phyloP scores from a whole-genome alignment of 148 eudicot genomes.

The Salicornia ramosissima region DNA sequence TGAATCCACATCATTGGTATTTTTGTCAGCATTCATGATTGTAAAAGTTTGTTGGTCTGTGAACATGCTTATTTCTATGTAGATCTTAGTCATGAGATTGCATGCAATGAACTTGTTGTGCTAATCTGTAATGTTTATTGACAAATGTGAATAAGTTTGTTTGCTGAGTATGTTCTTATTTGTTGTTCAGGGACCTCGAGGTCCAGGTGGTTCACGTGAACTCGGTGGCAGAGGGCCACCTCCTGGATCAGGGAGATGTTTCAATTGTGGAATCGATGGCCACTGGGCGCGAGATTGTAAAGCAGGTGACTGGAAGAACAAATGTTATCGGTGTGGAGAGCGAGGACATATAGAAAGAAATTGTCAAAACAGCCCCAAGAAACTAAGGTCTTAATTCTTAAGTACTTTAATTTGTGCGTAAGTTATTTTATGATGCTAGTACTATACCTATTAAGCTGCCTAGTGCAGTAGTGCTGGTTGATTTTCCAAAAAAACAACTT shows the following conservation, averaged over 20 bases:
- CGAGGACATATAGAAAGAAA: slow-evolving; percentile 86
- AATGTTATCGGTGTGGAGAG: slow-evolving; percentile 94
- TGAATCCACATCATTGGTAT: too few relatives aligned
- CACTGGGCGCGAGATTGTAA: slow-evolving; percentile 97
- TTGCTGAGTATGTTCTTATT: neutral
- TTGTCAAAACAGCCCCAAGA: slow-evolving; percentile 86
- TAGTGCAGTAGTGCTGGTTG: neutral
- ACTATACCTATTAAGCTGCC: neutral
- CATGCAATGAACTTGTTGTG: too few relatives aligned
- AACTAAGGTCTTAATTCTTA: slow-evolving; percentile 36
- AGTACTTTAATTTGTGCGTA: neutral
- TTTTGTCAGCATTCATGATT: too few relatives aligned
- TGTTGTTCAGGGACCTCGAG: slow-evolving; percentile 61
- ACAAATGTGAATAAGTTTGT: neutral
- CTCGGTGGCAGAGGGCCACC: slow-evolving; percentile 76
- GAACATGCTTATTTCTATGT: too few relatives aligned
- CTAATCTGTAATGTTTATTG: neutral
- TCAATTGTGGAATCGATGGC: slow-evolving; percentile 94
- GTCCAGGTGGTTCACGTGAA: slow-evolving; percentile 72
- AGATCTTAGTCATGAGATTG: too few relatives aligned
- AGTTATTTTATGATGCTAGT: neutral
- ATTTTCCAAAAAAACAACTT: neutral
- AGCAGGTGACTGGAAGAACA: slow-evolving; percentile 97
- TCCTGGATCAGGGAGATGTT: slow-evolving; percentile 89
- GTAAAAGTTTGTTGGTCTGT: too few relatives aligned